A percentile compares a stretch with the other conserved stretches of the same genome.
Evolutionary conservation across 176 grass and related monocot genomes (phyloP).

Genomic region (Oryza nivara): DNA sequence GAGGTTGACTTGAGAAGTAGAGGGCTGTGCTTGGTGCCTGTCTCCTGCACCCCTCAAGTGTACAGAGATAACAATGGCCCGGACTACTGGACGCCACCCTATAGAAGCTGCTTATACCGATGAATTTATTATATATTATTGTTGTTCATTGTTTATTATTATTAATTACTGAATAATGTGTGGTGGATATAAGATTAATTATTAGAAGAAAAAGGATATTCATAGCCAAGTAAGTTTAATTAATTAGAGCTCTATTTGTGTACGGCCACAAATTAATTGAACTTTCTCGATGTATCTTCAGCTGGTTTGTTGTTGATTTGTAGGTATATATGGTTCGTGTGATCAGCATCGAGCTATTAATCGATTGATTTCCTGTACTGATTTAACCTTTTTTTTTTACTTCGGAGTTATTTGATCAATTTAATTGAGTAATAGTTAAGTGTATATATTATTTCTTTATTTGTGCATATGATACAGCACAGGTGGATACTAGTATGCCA

Average conservation of each 20-base stretch:
- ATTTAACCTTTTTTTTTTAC: slow-evolving; percentile 6
- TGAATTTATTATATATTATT: slow-evolving; percentile 35
- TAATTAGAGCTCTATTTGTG: slow-evolving; percentile 23
- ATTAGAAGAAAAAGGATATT: slow-evolving; percentile 21
- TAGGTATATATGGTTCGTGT: not conserved
- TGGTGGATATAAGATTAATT: slow-evolving; percentile 23
- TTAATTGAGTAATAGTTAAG: not conserved
- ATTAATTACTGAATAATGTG: slow-evolving; percentile 49
- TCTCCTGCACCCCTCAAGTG: slow-evolving; percentile 73
- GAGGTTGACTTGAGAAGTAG: slow-evolving; percentile 70
- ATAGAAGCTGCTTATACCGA: slow-evolving; percentile 70
- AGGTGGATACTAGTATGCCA: too few species aligned
- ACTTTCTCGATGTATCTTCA: slow-evolving; percentile 30
- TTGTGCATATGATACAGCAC: not conserved
- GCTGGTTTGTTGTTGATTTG: not conserved
- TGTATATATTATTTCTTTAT: not conserved
- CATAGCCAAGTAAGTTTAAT: slow-evolving; percentile 16
- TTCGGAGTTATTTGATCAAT: not conserved
- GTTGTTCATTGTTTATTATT: slow-evolving; percentile 34
- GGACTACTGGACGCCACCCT: slow-evolving; percentile 83
- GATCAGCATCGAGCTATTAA: not conserved
- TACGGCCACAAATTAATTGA: slow-evolving; percentile 31
- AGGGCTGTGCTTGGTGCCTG: slow-evolving; percentile 86
- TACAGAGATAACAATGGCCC: slow-evolving; percentile 69
- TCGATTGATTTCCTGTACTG: not conserved